phyloP scores from a whole-genome alignment of 768 basidiomycete genomes.

The Amylocystis lapponica region DNA sequence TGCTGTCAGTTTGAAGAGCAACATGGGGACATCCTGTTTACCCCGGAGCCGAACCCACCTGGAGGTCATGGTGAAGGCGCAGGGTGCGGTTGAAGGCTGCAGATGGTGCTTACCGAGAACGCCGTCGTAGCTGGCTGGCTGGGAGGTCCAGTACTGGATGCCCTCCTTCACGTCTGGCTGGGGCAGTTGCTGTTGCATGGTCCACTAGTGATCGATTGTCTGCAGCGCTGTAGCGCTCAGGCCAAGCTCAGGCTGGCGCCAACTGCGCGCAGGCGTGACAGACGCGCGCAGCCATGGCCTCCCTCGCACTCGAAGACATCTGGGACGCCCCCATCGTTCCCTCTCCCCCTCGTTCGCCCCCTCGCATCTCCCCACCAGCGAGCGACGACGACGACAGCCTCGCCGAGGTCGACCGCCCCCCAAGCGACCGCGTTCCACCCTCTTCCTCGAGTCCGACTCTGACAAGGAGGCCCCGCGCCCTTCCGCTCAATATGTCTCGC shows the following conservation, averaged over 20 bases:
- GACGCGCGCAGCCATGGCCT: conserved; percentile 2
- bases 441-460: conserved; percentile 54
- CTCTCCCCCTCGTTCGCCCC: conserved; percentile 9
- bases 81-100: not conserved
- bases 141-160: conserved; percentile 79
- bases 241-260: too few relatives aligned
- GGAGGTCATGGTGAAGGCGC: conserved; percentile 3
- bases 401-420: conserved; percentile 5
- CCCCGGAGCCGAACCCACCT: conserved; percentile 55
- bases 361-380: conserved; percentile 10
- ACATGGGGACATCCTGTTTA: conserved; percentile 20
- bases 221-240: too few relatives aligned
- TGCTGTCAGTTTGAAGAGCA: not conserved
- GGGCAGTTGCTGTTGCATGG: conserved; percentile 1
- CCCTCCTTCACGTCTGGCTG: conserved; percentile 65
- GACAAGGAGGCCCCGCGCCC: conserved; percentile 37
- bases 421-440: conserved; percentile 32
- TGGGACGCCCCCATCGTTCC: conserved; percentile 49
- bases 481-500: conserved; percentile 14
- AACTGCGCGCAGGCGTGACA: not conserved
- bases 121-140: conserved; percentile 79
- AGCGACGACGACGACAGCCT: conserved; percentile 5
- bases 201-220: too few relatives aligned
- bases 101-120: conserved; percentile 58
- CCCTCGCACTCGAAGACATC: conserved; percentile 31